A percentile compares a stretch with the other conserved stretches of the same genome.
Evolutionary conservation across 305 asterid species (phyloP).

Genomic region (Fraxinus baroniana): DNA sequence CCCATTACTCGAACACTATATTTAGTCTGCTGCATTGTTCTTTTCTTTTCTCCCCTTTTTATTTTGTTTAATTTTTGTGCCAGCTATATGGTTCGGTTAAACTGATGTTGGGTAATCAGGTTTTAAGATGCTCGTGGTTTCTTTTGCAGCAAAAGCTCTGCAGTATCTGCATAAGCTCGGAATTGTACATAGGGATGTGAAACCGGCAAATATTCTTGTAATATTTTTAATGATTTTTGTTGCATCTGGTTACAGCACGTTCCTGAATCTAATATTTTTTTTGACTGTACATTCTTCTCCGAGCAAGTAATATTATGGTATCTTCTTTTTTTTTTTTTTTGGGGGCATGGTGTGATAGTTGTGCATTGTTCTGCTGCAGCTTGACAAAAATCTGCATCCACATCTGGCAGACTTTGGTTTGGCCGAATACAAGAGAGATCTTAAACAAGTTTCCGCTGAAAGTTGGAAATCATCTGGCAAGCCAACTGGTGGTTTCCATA

Average conservation of each 20-base stretch:
- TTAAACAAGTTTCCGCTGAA: constrained; percentile 58
- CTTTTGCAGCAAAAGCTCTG: constrained; percentile 81
- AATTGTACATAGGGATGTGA: constrained; percentile 93
- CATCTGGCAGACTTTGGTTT: constrained; percentile 90
- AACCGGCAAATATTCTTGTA: constrained; percentile 98
- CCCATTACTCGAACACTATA: constrained; percentile 3
- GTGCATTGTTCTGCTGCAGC: constrained; percentile 48
- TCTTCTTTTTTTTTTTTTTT: neutral
- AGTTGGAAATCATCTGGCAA: constrained; percentile 90
- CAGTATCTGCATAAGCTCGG: constrained; percentile 86
- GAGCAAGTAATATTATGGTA: neutral
- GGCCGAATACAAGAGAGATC: constrained; percentile 75
- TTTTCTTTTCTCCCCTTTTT: neutral
- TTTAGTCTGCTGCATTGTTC: neutral
- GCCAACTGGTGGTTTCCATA: constrained; percentile 98
- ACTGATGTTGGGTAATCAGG: constrained; percentile 19
- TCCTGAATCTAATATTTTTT: constrained; percentile 11
- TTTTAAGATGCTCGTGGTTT: constrained; percentile 31
- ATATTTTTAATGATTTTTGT: constrained; percentile 35
- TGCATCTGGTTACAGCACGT: constrained; percentile 17
- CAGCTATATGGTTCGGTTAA: constrained; percentile 5
- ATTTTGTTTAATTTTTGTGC: constrained; percentile 7
- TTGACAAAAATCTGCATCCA: constrained; percentile 61
- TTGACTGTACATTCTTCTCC: neutral
- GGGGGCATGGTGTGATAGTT: constrained; percentile 18